Percentiles rank a stretch among this genome's conserved stretches.
Evolutionary conservation across 2,329 filamentous ascomycete species (phyloP).

Genomic region (Neofusicoccum ribis): DNA sequence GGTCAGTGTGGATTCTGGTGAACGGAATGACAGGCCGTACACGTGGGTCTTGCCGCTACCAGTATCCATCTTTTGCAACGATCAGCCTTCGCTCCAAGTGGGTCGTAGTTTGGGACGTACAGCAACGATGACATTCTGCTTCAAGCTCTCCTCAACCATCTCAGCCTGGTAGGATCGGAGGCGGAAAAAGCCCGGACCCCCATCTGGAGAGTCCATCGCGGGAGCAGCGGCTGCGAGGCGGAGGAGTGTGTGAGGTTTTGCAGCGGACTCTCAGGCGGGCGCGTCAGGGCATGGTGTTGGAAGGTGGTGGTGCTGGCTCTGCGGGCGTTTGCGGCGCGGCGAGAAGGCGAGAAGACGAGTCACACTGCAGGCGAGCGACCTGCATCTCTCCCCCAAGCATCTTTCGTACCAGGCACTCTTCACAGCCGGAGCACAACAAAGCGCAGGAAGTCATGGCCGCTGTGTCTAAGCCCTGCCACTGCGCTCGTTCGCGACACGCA

Average conservation of each 20-base stretch:
- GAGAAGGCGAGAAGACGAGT: neutral
- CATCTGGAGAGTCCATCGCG: neutral
- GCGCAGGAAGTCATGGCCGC: neutral
- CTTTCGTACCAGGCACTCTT: neutral
- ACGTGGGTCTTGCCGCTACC: conserved; percentile 52
- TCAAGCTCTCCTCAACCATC: conserved; percentile 49
- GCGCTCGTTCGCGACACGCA: neutral
- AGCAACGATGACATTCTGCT: conserved; percentile 48
- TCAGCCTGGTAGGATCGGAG: conserved; percentile 51
- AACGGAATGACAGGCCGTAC: conserved; percentile 22
- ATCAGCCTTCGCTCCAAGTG: neutral
- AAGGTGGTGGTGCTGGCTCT: neutral
- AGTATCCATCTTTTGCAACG: conserved; percentile 43
- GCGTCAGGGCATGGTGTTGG: neutral
- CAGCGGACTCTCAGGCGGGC: neutral
- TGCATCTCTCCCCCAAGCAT: neutral
- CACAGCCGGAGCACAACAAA: neutral
- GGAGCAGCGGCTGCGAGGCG: neutral
- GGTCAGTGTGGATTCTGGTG: neutral
- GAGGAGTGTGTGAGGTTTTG: neutral
- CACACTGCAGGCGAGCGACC: neutral
- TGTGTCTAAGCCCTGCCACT: no score
- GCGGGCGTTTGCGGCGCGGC: neutral
- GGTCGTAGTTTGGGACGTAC: conserved; percentile 20
- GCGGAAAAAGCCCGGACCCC: conserved; percentile 23